These are phyloP conservation scores for Mycena citricolor DNA, from an alignment of 1,284 basidiomycete genomes.

Conservation along the genomic window DNA sequence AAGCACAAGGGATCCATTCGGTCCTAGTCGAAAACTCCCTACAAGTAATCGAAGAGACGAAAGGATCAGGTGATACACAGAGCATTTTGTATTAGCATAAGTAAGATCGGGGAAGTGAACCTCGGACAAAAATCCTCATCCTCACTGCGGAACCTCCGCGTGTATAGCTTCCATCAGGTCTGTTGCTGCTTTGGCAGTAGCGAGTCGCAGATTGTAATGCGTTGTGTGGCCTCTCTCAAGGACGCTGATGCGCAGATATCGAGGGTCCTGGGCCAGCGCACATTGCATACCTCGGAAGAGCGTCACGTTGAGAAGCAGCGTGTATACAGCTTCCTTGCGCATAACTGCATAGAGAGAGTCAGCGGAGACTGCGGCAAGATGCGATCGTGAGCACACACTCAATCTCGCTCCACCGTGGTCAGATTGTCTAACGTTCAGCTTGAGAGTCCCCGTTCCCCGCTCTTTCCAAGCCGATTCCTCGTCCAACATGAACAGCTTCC, in stretches of 20 bases:
- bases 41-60: too few species aligned
- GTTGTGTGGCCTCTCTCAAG: constrained; percentile 65
- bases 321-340: constrained; percentile 91
- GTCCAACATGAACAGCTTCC: constrained; percentile 80
- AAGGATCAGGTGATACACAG: neutral
- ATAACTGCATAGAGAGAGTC: constrained; percentile 61
- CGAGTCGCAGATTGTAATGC: constrained; percentile 74
- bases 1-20: too few species aligned
- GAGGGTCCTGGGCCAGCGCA: constrained; percentile 73
- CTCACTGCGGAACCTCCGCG: constrained; percentile 47
- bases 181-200: constrained; percentile 60
- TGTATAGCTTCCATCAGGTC: constrained; percentile 58
- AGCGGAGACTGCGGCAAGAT: too few species aligned
- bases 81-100: neutral
- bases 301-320: constrained; percentile 81
- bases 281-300: constrained; percentile 88
- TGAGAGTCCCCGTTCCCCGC: constrained; percentile 80
- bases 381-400: too few species aligned
- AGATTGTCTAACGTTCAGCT: constrained; percentile 71
- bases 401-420: constrained; percentile 76
- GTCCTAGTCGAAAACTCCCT: too few species aligned
- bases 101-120: neutral
- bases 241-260: constrained; percentile 77
- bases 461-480: constrained; percentile 80
- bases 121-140: too few species aligned